Conservation (phyloP, 805 yeast species). For the Barnettozyma pratensis region DNA sequence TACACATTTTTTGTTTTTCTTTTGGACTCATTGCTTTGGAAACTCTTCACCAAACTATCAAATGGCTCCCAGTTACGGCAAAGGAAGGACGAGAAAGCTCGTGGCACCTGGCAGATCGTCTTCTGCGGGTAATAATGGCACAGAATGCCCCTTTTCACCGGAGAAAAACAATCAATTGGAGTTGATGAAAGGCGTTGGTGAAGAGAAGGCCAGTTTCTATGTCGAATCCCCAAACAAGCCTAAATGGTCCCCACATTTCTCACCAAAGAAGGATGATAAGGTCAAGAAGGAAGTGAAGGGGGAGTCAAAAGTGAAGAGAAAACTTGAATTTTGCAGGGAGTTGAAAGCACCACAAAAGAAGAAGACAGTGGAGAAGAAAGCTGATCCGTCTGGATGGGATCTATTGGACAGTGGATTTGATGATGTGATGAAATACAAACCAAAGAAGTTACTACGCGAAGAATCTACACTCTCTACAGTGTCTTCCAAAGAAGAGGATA, state of each 20-base stretch:
- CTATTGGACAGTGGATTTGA: background rate
- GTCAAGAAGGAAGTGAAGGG: background rate
- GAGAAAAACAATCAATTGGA: slow-evolving; percentile 1
- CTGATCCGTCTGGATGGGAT: slow-evolving; percentile 3
- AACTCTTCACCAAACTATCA: background rate
- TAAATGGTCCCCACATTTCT: slow-evolving; percentile 16
- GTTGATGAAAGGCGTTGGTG: background rate
- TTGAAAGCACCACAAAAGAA: background rate
- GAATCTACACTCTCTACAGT: background rate
- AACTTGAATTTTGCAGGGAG: slow-evolving; percentile 1
- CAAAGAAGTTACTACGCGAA: slow-evolving; percentile 4
- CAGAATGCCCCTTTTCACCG: slow-evolving; percentile 1
- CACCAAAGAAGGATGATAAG: background rate
- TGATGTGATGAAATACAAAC: background rate
- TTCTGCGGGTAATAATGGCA: background rate
- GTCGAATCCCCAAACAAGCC: slow-evolving; percentile 23
- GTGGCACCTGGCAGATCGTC: background rate
- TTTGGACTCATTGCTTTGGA: background rate
- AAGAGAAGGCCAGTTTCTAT: slow-evolving; percentile 9
- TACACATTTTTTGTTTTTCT: background rate
- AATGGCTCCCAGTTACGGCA: slow-evolving; percentile 7
- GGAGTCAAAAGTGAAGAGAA: slow-evolving; percentile 1
- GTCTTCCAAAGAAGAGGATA: background rate
- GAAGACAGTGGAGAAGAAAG: background rate
- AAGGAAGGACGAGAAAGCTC: background rate